phyloP scores from a whole-genome alignment of 2,329 filamentous ascomycete genomes.

The Aspergillus pseudotamarii region DNA sequence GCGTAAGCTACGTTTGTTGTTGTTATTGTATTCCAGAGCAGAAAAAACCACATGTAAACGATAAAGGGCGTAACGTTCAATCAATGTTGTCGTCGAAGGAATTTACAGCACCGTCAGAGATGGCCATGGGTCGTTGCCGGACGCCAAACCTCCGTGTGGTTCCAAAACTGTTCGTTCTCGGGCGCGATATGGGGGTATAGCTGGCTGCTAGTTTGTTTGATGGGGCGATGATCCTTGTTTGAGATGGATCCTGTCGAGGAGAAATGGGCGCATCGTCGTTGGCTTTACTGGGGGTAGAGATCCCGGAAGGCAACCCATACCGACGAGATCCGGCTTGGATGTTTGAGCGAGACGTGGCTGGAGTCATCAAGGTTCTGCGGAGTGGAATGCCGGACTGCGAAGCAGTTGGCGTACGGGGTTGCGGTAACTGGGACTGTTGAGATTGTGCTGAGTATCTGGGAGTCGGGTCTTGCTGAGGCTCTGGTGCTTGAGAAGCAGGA shows the following conservation, averaged over 20 bases:
- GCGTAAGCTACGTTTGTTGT: slow-evolving; percentile 14
- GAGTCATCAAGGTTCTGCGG: slow-evolving; percentile 41
- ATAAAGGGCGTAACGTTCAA: slow-evolving; percentile 21
- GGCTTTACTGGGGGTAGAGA: slow-evolving; percentile 21
- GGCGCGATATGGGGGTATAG: slow-evolving; percentile 42
- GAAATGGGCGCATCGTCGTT: slow-evolving; percentile 23
- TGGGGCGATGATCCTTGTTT: slow-evolving; percentile 37
- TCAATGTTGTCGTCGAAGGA: slow-evolving; percentile 35
- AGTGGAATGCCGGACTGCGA: slow-evolving; percentile 40
- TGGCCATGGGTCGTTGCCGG: slow-evolving; percentile 31
- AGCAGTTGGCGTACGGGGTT: slow-evolving; percentile 34
- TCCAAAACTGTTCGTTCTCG: slow-evolving; percentile 42
- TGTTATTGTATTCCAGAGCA: slow-evolving; percentile 12
- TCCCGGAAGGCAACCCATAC: slow-evolving; percentile 34
- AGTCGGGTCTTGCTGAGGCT: slow-evolving; percentile 26
- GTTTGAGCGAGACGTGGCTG: slow-evolving; percentile 40
- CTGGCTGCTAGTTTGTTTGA: slow-evolving; percentile 40
- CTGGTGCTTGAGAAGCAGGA: slow-evolving; percentile 24
- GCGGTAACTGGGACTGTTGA: slow-evolving; percentile 27
- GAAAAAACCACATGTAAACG: slow-evolving; percentile 1
- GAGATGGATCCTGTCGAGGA: slow-evolving; percentile 27
- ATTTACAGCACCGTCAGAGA: slow-evolving; percentile 29
- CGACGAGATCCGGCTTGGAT: slow-evolving; percentile 47
- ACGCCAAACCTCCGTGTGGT: slow-evolving; percentile 36
- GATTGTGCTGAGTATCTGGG: slow-evolving; percentile 26